Evolutionary conservation across 306 rosid genomes (phyloP), one percentile per base, ranked within the genome.

Genomic region (Cicer arietinum): DNA sequence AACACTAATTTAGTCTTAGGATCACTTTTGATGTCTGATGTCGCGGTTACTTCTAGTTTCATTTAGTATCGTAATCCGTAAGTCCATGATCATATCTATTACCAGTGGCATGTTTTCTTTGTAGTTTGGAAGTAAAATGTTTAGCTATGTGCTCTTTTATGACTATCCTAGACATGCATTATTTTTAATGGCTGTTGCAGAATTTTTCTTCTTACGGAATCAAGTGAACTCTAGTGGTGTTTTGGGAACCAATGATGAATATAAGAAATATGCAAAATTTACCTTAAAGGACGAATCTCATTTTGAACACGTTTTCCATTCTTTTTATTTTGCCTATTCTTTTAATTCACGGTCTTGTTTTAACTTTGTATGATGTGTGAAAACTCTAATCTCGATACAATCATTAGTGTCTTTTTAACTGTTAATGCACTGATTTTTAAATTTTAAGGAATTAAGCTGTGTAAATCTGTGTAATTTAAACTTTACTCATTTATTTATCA

Each of bases 311-410:
- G 40, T 12, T 50, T 35, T 70, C 37, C 25, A 3, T 69, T 60
- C 42, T 67, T 51, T 71, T 42, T 30, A 25, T 51, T 52, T 7
- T 58, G 50, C 30, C 1, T 46, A 56, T 45, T 64, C 66, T 76
- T 16, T 67, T 61, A 62, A 70, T 53, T 67, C 47, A 7, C 9
- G 4, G 2, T 17, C 40, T 3, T 63, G 1, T 70, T 81, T 13
- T 75, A 25, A 11, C 56, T 63, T 17, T 53, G 57, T 74, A 70
- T 40, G 42, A 39, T 70, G 7, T 43, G 7, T 62, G 44, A 45
- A 71, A 47, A 20, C 22, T 76, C 65, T 47, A 51, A 22, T 47
- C 54, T 77, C 17, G 79, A 39, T 71, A 61, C 47, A 39, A 20
- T 48, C 17, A 58, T 57, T 16, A 45, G 13, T 59, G 52, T 41